A percentile compares a stretch with the other conserved stretches of the same genome.
These are phyloP conservation scores for Dictyostelium capitatum DNA, from an alignment of 78 protist species.

Conservation along the genomic window DNA sequence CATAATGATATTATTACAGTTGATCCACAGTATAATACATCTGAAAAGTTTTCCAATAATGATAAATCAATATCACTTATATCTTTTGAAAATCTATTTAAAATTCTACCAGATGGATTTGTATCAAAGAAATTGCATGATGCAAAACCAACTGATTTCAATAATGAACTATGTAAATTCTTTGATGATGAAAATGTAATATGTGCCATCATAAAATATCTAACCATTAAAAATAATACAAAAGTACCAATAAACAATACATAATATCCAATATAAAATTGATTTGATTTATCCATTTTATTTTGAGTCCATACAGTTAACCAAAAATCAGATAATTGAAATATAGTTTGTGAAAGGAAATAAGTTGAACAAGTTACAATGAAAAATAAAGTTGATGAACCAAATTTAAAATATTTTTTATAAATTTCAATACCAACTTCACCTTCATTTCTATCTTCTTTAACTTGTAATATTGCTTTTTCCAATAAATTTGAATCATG, in stretches of 20 bases:
- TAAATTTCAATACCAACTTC: constrained; percentile 14
- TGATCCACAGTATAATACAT: not conserved
- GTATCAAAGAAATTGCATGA: constrained; percentile 56
- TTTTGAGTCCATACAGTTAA: constrained; percentile 19
- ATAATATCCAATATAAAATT: constrained; percentile 31
- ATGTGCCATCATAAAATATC: not conserved
- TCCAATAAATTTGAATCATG: constrained; percentile 4
- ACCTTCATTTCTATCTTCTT: constrained; percentile 54
- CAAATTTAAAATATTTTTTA: constrained; percentile 11
- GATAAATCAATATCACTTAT: constrained; percentile 69
- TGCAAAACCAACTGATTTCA: constrained; percentile 14
- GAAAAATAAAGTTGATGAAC: not conserved
- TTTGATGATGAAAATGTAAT: constrained; percentile 2
- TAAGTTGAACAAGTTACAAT: not conserved
- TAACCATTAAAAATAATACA: not conserved
- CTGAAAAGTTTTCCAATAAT: constrained; percentile 5
- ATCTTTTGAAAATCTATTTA: constrained; percentile 75
- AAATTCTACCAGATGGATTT: constrained; percentile 76
- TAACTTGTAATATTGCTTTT: constrained; percentile 28
- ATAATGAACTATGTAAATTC: not conserved
- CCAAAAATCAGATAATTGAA: constrained; percentile 59
- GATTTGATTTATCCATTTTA: not conserved
- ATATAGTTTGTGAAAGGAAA: constrained; percentile 24
- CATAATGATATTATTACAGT: not conserved
- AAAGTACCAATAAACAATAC: not conserved